Evolutionary conservation across 768 basidiomycete genomes (phyloP).

Genomic region (Lentinus brumalis): DNA sequence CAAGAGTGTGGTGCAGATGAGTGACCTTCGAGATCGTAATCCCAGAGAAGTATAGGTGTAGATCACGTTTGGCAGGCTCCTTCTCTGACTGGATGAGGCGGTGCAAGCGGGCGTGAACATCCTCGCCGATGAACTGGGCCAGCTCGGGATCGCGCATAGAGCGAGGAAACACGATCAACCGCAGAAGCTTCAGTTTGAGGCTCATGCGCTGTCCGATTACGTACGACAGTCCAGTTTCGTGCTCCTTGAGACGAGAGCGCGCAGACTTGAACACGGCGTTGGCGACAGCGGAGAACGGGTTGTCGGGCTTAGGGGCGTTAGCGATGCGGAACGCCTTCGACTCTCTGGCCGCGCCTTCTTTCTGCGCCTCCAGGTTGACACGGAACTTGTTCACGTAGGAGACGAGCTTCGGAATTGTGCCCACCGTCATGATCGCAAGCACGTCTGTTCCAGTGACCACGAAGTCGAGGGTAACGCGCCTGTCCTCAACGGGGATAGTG

Average conservation of each 20-base stretch:
- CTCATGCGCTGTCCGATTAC: constrained; percentile 74
- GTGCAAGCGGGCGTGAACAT: constrained; percentile 71
- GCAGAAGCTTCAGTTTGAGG: constrained; percentile 63
- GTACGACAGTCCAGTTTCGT: constrained; percentile 58
- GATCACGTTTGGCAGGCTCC: constrained; percentile 57
- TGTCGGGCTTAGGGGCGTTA: constrained; percentile 72
- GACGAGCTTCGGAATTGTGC: constrained; percentile 77
- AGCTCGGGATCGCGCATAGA: constrained; percentile 78
- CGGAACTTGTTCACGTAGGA: constrained; percentile 75
- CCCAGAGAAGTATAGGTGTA: constrained; percentile 73
- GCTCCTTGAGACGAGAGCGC: constrained; percentile 68
- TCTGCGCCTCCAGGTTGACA: constrained; percentile 70
- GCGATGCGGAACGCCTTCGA: constrained; percentile 77
- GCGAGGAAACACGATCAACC: constrained; percentile 76
- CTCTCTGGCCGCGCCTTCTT: constrained; percentile 75
- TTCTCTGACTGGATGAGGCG: constrained; percentile 57
- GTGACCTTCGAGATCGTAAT: constrained; percentile 75
- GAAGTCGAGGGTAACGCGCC: constrained; percentile 73
- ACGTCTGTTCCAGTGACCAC: constrained; percentile 71
- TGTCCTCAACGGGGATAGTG: constrained; percentile 42
- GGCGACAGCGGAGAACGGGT: constrained; percentile 83
- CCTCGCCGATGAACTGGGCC: constrained; percentile 69
- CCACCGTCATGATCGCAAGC: constrained; percentile 65
- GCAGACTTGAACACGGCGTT: constrained; percentile 81
- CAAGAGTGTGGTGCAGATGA: constrained; percentile 55